Conservation (phyloP, 164 flowering plant species). For the Tinospora cordifolia region DNA sequence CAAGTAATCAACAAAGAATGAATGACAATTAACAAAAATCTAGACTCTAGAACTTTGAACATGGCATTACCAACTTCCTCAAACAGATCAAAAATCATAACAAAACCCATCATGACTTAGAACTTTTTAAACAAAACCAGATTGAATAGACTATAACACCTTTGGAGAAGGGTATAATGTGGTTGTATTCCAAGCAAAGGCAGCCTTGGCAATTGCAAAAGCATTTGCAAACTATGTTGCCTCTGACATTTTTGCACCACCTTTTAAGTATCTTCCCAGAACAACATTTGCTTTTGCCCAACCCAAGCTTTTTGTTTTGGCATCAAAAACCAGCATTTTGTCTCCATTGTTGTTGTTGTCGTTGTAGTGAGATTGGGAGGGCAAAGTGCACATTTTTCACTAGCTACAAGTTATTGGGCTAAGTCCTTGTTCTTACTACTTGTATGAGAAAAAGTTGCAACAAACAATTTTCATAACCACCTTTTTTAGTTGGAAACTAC, state of each 20-base stretch:
- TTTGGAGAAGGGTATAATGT: constrained; percentile 91
- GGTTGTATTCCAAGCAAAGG: constrained; percentile 96
- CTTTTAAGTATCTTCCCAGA: constrained; percentile 85
- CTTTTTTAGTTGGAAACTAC: too few relatives aligned
- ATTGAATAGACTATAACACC: constrained; percentile 30
- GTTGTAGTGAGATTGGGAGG: background rate
- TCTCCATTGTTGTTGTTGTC: constrained; percentile 17
- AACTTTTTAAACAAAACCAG: background rate
- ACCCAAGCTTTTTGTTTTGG: constrained; percentile 51
- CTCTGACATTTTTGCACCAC: constrained; percentile 93
- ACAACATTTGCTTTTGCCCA: constrained; percentile 72
- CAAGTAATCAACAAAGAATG: background rate
- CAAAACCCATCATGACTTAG: background rate
- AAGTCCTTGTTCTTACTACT: background rate
- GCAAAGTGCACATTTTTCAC: constrained; percentile 7
- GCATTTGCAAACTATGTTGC: constrained; percentile 92
- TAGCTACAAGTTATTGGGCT: background rate
- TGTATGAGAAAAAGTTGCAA: background rate
- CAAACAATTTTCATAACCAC: too few relatives aligned
- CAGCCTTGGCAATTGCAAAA: constrained; percentile 88
- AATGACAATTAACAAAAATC: background rate
- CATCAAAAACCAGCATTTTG: constrained; percentile 68
- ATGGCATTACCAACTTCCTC: too few relatives aligned
- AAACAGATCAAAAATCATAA: background rate
- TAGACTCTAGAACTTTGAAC: background rate